These are phyloP conservation scores for Lactarius pseudohatsudake DNA, from an alignment of 768 basidiomycete species.

Conservation along the genomic window DNA sequence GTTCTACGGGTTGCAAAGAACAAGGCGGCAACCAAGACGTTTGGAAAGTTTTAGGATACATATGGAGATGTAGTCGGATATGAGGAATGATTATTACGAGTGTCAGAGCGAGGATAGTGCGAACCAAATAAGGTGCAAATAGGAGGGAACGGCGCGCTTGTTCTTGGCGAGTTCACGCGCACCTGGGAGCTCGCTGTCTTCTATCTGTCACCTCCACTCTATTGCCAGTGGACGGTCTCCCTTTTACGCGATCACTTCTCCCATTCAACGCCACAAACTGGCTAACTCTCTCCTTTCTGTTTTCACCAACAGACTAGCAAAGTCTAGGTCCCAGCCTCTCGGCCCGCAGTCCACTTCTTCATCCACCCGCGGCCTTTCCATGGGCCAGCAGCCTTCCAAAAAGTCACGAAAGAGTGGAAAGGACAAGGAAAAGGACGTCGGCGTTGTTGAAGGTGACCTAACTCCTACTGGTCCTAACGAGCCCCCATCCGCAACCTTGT, in stretches of 20 bases:
- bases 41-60: conserved; percentile 81
- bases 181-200: conserved; percentile 2
- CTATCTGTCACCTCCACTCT: conserved; percentile 16
- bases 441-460: conserved; percentile 42
- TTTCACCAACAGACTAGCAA: conserved; percentile 67
- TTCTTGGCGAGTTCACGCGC: conserved; percentile 5
- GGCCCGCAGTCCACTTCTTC: conserved; percentile 45
- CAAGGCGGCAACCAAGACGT: conserved; percentile 88
- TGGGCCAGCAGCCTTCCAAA: conserved; percentile 87
- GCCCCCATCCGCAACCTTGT: conserved; percentile 43
- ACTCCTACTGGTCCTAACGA: conserved; percentile 42
- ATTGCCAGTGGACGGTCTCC: conserved; percentile 7
- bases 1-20: conserved; percentile 92
- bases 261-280: conserved; percentile 51
- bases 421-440: conserved; percentile 62
- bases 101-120: not conserved
- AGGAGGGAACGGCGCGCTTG: conserved; percentile 12
- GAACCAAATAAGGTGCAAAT: conserved; percentile 29
- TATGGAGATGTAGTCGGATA: conserved; percentile 28
- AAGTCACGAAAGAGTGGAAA: conserved; percentile 70
- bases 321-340: conserved; percentile 71
- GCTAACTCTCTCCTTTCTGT: conserved; percentile 80
- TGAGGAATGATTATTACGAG: conserved; percentile 30
- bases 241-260: conserved; percentile 8
- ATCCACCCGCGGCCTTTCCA: conserved; percentile 45